Evolutionary conservation across 805 yeast species (phyloP), one percentile per base, ranked within the genome.

Genomic region (Torulaspora maleeae): DNA sequence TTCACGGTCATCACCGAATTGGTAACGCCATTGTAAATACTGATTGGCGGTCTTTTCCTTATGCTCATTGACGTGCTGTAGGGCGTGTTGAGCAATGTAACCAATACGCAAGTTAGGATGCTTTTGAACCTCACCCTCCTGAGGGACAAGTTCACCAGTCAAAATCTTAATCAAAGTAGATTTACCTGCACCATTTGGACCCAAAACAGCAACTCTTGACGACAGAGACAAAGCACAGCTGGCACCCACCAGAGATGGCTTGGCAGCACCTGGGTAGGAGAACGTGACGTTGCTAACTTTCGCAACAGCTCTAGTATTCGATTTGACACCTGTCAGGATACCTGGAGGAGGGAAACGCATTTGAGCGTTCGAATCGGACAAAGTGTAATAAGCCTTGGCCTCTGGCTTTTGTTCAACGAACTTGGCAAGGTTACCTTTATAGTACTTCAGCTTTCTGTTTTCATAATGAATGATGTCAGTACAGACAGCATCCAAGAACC

Each of bases 271-370:
- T 22, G 98, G 97, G 64, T 93, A 91, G 33, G 86, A 60, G 69
- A 88, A 93, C 1, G 95, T 82, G 17, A 90, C 96, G 65, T 86
- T 75, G 27, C 82, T 61, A 83, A 93, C 77, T 54, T 91, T 78
- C 8, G 95, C 95, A 63, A 91, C 95, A 47, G 98, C 86, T 66
- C 96, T 81, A 4, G 98, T 89, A 66, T 78, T 86, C 30, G 97
- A 89, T 68, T 90, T 86, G 43, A 91, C 97, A 69, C 99, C 99
- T n/a, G 96, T 83, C 58, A 93, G 75, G 54, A 93, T 84, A 59
- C 99, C 99, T 48, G 98, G 97, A 8, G 96, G 91, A 57, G 99
- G 99, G 86, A 91, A 93, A 22, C 88, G 88, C 97, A 91, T 91
- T 70, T 90, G 86, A 47, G 91, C 93, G 57, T 85, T 85, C 22